Base-by-base conservation (phyloP, 2,329 filamentous ascomycete species). In the Aureobasidium mangrovei region DNA sequence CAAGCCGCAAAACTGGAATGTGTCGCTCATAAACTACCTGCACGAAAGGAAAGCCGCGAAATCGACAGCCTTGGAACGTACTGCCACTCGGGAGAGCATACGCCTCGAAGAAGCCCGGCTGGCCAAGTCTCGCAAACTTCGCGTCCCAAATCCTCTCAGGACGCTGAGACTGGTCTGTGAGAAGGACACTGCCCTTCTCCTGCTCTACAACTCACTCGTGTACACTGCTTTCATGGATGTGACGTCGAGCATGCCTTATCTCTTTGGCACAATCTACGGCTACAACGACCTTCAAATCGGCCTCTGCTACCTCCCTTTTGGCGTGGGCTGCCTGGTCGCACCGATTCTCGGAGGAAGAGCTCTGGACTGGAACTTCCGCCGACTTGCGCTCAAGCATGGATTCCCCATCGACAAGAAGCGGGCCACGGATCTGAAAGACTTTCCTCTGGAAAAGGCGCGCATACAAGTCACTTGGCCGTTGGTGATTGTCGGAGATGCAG, bases 281-380 rank as follows among this genome's bases (percentile, higher is more conserved):
- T 74, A 77, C 61, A 65, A 68, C 60, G 69, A 75, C 49, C 67
- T 79, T 8, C 67, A 79, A 57, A 70, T 77, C 39, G 70, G 70
- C 2, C 61, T 73, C 5, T 63, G 57, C 7, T 76, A 68, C 57
- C 62, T 68, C 18, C 66, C 72, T 0, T 68, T 72, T 38, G 72
- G 70, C 9, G 53, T 64, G 4, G 72, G 72, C 4, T 63, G 65
- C 39, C 60, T 72, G 33, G 46, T 66, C 24, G 64, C 69, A 41
- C 64, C 70, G 18, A 58, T 72, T 27, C 63, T 71, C 12, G 69
- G 65, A 33, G 85, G 87, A 4, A 73, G 74, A 2, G 60, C 81
- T 1, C 75, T 87, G 35, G 85, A 88, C 67, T 83, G 80, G 75
- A 90, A 90, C 66, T 94, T 87, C 66, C 76, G 81, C 5, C 79